Conservation (phyloP, 2,329 filamentous ascomycete genomes). For the Pseudocercospora eumusae region DNA sequence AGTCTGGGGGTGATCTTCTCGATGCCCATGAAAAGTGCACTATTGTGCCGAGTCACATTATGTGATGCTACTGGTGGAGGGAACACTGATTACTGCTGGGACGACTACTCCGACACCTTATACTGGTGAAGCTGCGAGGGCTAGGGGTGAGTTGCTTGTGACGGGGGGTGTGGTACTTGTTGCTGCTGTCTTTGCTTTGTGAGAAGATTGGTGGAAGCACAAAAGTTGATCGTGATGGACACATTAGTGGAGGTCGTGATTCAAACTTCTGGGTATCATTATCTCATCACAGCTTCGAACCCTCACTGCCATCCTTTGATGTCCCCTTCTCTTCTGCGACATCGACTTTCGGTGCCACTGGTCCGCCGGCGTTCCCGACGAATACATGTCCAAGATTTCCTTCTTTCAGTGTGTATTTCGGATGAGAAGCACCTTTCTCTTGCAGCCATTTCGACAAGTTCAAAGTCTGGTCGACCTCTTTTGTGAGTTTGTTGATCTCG, state of each 20-base stretch:
- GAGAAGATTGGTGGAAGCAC: not conserved
- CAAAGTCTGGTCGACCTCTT: slow-evolving; percentile 59
- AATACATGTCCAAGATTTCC: slow-evolving; percentile 19
- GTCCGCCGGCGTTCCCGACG: slow-evolving; percentile 9
- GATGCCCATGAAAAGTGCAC: not conserved
- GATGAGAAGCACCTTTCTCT: slow-evolving; percentile 6
- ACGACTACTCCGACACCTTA: not conserved
- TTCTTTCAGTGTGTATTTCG: slow-evolving; percentile 12
- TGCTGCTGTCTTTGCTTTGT: not conserved
- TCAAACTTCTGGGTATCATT: not conserved
- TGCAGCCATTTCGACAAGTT: slow-evolving; percentile 46
- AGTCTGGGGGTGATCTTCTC: not conserved
- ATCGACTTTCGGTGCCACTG: not conserved
- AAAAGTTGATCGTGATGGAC: not conserved
- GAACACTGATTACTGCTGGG: no score
- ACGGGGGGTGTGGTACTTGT: not conserved
- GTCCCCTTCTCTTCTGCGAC: not conserved
- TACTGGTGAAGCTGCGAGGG: slow-evolving; percentile 1
- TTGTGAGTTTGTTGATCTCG: slow-evolving; percentile 60
- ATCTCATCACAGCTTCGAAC: slow-evolving; percentile 2
- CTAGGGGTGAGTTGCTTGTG: not conserved
- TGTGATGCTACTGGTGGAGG: no score
- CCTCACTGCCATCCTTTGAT: not conserved
- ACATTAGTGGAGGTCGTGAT: not conserved
- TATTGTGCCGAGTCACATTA: not conserved